Evolutionary conservation across 2,329 filamentous ascomycete genomes (phyloP).

Genomic region (Neonectria faginata): DNA sequence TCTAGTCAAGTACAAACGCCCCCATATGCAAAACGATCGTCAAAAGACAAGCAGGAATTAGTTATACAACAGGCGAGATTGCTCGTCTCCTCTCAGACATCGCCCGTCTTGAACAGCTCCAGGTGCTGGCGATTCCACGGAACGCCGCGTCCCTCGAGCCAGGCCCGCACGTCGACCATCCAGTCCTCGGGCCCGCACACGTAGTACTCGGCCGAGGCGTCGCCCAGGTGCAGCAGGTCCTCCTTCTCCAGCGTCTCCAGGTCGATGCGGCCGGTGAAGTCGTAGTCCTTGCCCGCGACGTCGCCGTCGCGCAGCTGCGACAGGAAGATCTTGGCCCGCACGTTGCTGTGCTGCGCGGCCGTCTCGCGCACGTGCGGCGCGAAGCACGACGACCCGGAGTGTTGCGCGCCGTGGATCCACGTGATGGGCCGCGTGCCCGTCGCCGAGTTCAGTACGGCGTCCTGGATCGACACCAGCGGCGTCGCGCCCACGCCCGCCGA

Average conservation of each 20-base stretch:
- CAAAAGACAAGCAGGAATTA: neutral
- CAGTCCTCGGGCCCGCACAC: constrained; percentile 78
- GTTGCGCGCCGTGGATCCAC: constrained; percentile 72
- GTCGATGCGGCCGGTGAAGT: constrained; percentile 68
- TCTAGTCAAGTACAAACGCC: constrained; percentile 35
- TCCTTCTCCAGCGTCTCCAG: constrained; percentile 66
- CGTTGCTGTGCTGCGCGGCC: constrained; percentile 50
- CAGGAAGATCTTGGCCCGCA: constrained; percentile 66
- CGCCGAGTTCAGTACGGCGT: constrained; percentile 57
- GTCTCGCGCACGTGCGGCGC: constrained; percentile 61
- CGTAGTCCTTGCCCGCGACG: constrained; percentile 66
- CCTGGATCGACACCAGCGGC: constrained; percentile 74
- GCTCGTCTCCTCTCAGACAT: constrained; percentile 31
- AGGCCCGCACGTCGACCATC: constrained; percentile 71
- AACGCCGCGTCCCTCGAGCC: constrained; percentile 68
- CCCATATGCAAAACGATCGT: constrained; percentile 29
- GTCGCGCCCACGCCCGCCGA: constrained; percentile 78
- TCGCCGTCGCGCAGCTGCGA: constrained; percentile 60
- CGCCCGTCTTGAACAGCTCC: constrained; percentile 75
- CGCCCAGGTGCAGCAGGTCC: constrained; percentile 65
- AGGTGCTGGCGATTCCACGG: constrained; percentile 69
- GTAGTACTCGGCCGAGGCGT: constrained; percentile 72
- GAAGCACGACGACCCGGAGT: constrained; percentile 66
- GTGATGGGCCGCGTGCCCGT: constrained; percentile 60
- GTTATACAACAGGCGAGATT: neutral